A percentile compares a stretch with the other conserved stretches of the same genome.
phyloP scores from a whole-genome alignment of 257 asterid species.

The Solanum raphanifolium region DNA sequence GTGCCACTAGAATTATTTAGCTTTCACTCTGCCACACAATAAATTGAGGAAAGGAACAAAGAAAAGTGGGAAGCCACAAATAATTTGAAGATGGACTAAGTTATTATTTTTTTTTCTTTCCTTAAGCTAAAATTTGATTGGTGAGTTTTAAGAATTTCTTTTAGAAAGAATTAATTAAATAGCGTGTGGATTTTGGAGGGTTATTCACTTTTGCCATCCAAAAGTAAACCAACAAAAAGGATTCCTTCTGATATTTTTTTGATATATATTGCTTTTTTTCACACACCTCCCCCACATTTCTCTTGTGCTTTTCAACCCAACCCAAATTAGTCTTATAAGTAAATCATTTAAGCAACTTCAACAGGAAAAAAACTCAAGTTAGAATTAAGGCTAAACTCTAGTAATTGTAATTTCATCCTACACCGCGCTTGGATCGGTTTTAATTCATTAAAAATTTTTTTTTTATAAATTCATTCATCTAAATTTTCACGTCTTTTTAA shows the following conservation, averaged over 20 bases:
- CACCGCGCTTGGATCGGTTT: fast-evolving
- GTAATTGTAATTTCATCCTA: not conserved
- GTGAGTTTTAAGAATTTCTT: not conserved
- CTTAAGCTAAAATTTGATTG: not conserved
- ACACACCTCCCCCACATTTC: not conserved
- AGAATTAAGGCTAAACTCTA: not conserved
- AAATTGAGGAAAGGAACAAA: not conserved
- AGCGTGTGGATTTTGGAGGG: not conserved
- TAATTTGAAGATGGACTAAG: not conserved
- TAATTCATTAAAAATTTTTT: not conserved
- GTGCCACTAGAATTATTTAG: not conserved
- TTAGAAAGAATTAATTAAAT: not conserved
- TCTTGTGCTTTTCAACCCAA: not conserved
- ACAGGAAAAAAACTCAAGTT: not conserved
- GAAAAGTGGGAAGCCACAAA: not conserved
- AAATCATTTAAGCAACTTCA: not conserved
- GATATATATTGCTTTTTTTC: not conserved
- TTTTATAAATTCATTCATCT: not conserved
- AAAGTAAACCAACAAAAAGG: not conserved
- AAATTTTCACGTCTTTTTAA: not conserved
- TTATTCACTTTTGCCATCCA: not conserved
- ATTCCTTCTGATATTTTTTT: not conserved
- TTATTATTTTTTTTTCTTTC: not conserved
- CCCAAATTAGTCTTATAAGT: not conserved
- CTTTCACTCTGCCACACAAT: not conserved